Evolutionary conservation across 1,284 basidiomycete species (phyloP).

Genomic region (Tremellales sp.): DNA sequence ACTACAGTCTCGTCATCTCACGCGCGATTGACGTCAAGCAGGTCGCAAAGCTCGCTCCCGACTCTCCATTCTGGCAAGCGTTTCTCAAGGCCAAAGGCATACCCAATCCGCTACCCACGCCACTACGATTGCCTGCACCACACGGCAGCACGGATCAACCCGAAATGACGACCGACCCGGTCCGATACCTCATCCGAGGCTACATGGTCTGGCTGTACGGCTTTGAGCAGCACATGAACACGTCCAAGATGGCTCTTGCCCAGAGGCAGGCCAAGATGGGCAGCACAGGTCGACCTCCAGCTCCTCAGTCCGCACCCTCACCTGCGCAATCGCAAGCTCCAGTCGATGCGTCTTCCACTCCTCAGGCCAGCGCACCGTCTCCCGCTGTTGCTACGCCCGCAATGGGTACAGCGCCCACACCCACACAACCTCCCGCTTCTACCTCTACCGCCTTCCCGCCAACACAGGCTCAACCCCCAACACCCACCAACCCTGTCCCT

Average conservation of each 20-base stretch:
- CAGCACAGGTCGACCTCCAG: slow-evolving; percentile 10
- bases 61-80: slow-evolving; percentile 27
- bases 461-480: slow-evolving; percentile 1
- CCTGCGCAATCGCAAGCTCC: background rate
- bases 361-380: no score
- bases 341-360: background rate
- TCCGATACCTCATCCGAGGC: slow-evolving; percentile 31
- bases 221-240: slow-evolving; percentile 38
- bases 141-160: slow-evolving; percentile 18
- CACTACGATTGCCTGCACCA: slow-evolving; percentile 21
- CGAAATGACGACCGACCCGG: slow-evolving; percentile 24
- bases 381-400: background rate
- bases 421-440: slow-evolving; percentile 3
- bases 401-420: slow-evolving; percentile 1
- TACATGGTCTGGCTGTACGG: slow-evolving; percentile 37
- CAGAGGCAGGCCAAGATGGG: slow-evolving; percentile 9
- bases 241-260: slow-evolving; percentile 6
- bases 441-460: slow-evolving; percentile 3
- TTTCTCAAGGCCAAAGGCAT: slow-evolving; percentile 22
- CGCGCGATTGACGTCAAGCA: slow-evolving; percentile 8
- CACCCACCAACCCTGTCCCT: background rate
- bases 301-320: slow-evolving; percentile 1
- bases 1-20: background rate
- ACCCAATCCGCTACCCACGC: slow-evolving; percentile 29
- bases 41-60: slow-evolving; percentile 13